A percentile compares a stretch with the other conserved stretches of the same genome.
phyloP scores from a whole-genome alignment of 2,329 filamentous ascomycete species.

The Pseudopithomyces chartarum region DNA sequence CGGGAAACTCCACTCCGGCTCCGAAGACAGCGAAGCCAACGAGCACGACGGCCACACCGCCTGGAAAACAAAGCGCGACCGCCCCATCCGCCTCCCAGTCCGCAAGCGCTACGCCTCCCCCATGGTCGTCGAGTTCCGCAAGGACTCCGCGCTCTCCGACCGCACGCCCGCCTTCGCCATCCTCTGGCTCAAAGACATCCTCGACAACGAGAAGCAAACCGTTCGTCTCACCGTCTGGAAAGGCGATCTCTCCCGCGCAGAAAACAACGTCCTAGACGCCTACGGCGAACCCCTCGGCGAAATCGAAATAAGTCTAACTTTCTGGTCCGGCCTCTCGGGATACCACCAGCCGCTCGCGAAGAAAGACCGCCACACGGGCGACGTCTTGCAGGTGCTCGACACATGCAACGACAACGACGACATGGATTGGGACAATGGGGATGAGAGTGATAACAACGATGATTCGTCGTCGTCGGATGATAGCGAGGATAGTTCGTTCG shows the following conservation, averaged over 20 bases:
- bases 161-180: conserved; percentile 66
- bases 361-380: conserved; percentile 58
- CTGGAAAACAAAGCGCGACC: conserved; percentile 59
- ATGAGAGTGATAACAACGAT: not conserved
- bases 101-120: conserved; percentile 65
- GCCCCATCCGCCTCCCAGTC: conserved; percentile 60
- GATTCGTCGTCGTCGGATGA: not conserved
- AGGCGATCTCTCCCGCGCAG: conserved; percentile 63
- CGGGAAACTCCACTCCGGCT: conserved; percentile 61
- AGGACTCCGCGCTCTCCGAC: conserved; percentile 58
- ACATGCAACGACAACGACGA: conserved; percentile 63
- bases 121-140: conserved; percentile 64
- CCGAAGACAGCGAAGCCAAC: conserved; percentile 30
- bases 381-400: conserved; percentile 69
- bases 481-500: conserved; percentile 12
- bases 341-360: conserved; percentile 63
- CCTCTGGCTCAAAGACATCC: conserved; percentile 71
- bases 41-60: conserved; percentile 43
- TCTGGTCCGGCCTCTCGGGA: conserved; percentile 66
- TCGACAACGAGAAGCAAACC: conserved; percentile 67
- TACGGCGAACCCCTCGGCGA: conserved; percentile 64
- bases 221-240: conserved; percentile 69
- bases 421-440: conserved; percentile 36
- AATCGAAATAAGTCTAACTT: conserved; percentile 62
- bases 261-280: conserved; percentile 51